phyloP scores from a whole-genome alignment of 768 basidiomycete species.

The Pleurotus cornucopiae region DNA sequence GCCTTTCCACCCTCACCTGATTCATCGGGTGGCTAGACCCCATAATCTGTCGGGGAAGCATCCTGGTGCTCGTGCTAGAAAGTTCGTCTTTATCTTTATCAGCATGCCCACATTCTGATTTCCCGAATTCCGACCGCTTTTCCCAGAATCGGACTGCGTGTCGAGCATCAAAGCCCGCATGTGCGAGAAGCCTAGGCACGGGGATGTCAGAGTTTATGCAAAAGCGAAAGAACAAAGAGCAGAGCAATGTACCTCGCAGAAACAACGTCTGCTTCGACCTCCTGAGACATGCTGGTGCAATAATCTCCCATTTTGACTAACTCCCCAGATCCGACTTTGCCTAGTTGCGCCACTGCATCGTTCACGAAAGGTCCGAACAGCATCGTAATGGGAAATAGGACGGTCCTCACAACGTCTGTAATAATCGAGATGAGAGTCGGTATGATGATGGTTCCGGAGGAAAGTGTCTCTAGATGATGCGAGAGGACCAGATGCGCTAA shows the following conservation, averaged over 20 bases:
- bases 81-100: conserved; percentile 15
- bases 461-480: conserved; percentile 91
- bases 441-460: conserved; percentile 75
- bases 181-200: conserved; percentile 70
- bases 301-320: conserved; percentile 66
- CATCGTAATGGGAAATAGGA: conserved; percentile 88
- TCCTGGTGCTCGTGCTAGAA: conserved; percentile 13
- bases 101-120: conserved; percentile 41
- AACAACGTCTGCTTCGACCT: conserved; percentile 90
- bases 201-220: conserved; percentile 7
- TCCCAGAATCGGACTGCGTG: conserved; percentile 85
- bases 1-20: conserved; percentile 53
- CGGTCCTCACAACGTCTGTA: conserved; percentile 70
- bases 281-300: conserved; percentile 79
- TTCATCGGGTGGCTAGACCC: conserved; percentile 67
- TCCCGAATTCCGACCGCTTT: conserved; percentile 33
- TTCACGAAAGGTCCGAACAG: conserved; percentile 93
- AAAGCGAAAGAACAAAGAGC: background rate
- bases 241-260: conserved; percentile 61
- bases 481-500: conserved; percentile 87
- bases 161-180: conserved; percentile 88
- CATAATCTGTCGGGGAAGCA: conserved; percentile 40
- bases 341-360: conserved; percentile 82
- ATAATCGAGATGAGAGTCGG: conserved; percentile 76
- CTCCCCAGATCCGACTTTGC: conserved; percentile 74